phyloP scores from a whole-genome alignment of 2,329 filamentous ascomycete genomes.

The Amylocarpus encephaloides region DNA sequence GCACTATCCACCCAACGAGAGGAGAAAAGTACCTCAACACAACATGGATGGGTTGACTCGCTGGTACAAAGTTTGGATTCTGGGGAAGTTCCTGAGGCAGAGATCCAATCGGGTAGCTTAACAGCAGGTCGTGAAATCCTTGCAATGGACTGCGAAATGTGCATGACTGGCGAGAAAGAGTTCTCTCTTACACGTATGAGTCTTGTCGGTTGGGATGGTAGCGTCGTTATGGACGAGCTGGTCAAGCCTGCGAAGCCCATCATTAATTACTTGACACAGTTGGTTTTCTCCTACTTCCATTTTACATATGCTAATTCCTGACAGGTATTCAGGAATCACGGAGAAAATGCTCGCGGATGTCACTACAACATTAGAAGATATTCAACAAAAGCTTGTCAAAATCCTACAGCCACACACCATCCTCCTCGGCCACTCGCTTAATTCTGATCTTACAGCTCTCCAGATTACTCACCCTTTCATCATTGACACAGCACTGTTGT shows the following conservation, averaged over 20 bases:
- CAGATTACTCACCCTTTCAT: constrained; percentile 87
- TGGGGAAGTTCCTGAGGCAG: constrained; percentile 58
- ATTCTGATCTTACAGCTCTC: constrained; percentile 77
- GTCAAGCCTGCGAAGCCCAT: constrained; percentile 89
- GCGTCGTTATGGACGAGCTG: constrained; percentile 77
- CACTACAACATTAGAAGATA: constrained; percentile 75
- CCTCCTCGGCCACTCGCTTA: constrained; percentile 73
- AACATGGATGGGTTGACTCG: constrained; percentile 78
- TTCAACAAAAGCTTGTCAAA: constrained; percentile 69
- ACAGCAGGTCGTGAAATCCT: constrained; percentile 75
- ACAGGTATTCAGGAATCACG: constrained; percentile 80
- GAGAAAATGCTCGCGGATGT: constrained; percentile 74
- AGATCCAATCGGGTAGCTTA: constrained; percentile 74
- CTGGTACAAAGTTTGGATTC: constrained; percentile 60
- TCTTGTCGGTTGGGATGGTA: constrained; percentile 78
- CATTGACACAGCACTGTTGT: constrained; percentile 84
- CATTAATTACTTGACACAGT: constrained; percentile 80
- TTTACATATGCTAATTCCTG: constrained; percentile 18
- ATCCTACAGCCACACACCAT: constrained; percentile 68
- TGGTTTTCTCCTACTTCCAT: constrained; percentile 13
- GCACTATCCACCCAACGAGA: constrained; percentile 48
- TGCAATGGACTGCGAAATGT: constrained; percentile 96
- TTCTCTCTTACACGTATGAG: constrained; percentile 87
- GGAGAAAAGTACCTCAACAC: constrained; percentile 39
- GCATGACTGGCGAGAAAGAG: constrained; percentile 71